Base-by-base conservation (phyloP, 139 green algal genomes). In the Coelastrella sp. region DNA sequence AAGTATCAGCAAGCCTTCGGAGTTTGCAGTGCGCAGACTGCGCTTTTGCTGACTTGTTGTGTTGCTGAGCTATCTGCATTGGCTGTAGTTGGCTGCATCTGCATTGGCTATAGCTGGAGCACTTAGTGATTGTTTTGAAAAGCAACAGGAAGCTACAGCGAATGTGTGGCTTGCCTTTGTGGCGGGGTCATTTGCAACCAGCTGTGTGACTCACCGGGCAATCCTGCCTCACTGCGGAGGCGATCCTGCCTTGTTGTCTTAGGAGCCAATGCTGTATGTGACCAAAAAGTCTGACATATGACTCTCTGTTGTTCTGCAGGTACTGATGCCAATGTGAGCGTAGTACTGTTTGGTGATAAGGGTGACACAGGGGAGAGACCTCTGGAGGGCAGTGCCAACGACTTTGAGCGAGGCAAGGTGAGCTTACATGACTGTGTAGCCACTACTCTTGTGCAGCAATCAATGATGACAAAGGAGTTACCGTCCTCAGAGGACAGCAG, bases 261-360 rank as follows among this genome's bases (percentile, higher is more conserved):
- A n/a, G n/a, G n/a, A n/a, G n/a, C n/a, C n/a, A n/a, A n/a, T 68
- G 61, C 61, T 10, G 61, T 7, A 7, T 68, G 7, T 10, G 10
- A 10, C 61, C 10, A 10, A 68, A 68, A 68, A 68, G 61, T 68
- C 7, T 68, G 61, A n/a, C n/a, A n/a, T 71, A 13, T 71, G 61
- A 10, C 3, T 2, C 61, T 19, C 14, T 71, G 61, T 3, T 71
- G 3, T 71, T 10, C 61, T 16, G 92, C 92, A 14, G 92, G 92
- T 64, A 93, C 90, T 61, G 92, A 91, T 57, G 60, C 59, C 0
- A 71, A 93, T 65, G 89, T 96, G 11, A 75, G 32, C 8, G 89
- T 94, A 77, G 82, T 91, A 61, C 71, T 96, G 32, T 95, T 90
- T 61, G 94, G 94, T 7, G 89, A 92, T 14, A 94, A 94, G 80